Evolutionary conservation across 2,329 filamentous ascomycete species (phyloP).

Genomic region (Knufia petricola): DNA sequence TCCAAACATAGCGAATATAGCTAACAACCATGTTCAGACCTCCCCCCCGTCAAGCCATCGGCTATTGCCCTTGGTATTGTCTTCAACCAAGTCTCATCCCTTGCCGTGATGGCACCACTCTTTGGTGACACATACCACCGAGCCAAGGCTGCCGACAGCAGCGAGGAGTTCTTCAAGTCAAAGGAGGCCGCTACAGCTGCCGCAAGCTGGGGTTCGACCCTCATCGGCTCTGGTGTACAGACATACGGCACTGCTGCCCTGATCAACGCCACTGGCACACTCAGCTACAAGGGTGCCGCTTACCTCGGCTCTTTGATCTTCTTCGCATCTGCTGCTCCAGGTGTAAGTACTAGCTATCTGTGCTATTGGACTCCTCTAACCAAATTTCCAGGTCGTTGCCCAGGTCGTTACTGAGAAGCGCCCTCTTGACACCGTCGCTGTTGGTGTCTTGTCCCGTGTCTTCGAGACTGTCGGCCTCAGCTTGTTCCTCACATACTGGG

Average conservation of each 20-base stretch:
- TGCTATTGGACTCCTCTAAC: slow-evolving; percentile 21
- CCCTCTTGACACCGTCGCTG: slow-evolving; percentile 78
- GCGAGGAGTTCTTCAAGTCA: slow-evolving; percentile 91
- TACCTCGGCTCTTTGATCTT: slow-evolving; percentile 90
- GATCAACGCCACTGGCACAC: slow-evolving; percentile 87
- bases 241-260: slow-evolving; percentile 81
- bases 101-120: slow-evolving; percentile 76
- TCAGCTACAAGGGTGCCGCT: slow-evolving; percentile 93
- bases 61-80: slow-evolving; percentile 91
- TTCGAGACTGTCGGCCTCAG: slow-evolving; percentile 89
- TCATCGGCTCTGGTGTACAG: slow-evolving; percentile 81
- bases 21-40: slow-evolving; percentile 42
- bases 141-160: slow-evolving; percentile 81
- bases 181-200: slow-evolving; percentile 85
- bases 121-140: slow-evolving; percentile 93
- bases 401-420: slow-evolving; percentile 88
- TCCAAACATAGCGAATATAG: no score
- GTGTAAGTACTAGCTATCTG: slow-evolving; percentile 1
- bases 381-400: slow-evolving; percentile 58
- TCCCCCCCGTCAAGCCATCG: slow-evolving; percentile 87
- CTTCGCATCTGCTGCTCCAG: slow-evolving; percentile 52
- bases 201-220: slow-evolving; percentile 79
- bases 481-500: slow-evolving; percentile 94
- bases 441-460: slow-evolving; percentile 72
- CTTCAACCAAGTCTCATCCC: slow-evolving; percentile 89